Conservation (phyloP, 208 protist genomes). For the Eutreptiella sp. region DNA sequence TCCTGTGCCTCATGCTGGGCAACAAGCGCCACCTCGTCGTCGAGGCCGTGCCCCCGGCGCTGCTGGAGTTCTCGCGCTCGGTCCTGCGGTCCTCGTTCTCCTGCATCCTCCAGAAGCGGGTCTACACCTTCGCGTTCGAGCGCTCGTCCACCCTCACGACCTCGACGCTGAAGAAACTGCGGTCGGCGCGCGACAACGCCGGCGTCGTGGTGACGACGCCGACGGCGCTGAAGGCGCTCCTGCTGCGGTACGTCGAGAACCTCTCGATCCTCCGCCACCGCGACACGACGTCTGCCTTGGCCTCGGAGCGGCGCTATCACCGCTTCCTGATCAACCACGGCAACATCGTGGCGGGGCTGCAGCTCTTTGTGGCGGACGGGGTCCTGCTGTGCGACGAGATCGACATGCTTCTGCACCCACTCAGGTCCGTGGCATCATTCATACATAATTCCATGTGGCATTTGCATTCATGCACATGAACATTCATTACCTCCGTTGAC, state of each 20-base stretch:
- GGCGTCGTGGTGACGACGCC: conserved; percentile 34
- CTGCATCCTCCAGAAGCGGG: conserved; percentile 19
- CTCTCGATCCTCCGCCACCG: too few species aligned
- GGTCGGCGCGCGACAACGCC: not conserved
- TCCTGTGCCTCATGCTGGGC: conserved; percentile 25
- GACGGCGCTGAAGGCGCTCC: conserved; percentile 24
- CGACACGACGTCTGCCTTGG: too few species aligned
- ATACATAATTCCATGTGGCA: too few species aligned
- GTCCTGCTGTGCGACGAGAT: conserved; percentile 45
- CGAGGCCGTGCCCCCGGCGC: conserved; percentile 33
- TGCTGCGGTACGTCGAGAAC: conserved; percentile 27
- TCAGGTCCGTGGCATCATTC: too few species aligned
- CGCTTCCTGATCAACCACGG: conserved; percentile 16
- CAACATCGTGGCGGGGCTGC: too few species aligned
- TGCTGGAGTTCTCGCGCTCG: conserved; percentile 36
- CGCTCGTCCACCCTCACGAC: conserved; percentile 5
- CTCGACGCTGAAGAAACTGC: not conserved
- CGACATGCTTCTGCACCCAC: conserved; percentile 47
- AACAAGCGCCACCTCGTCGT: conserved; percentile 25
- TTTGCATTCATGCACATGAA: too few species aligned
- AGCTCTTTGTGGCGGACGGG: conserved; percentile 3
- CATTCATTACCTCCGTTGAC: too few species aligned
- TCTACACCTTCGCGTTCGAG: conserved; percentile 36
- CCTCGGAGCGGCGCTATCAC: not conserved
- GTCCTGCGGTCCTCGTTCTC: conserved; percentile 29